These are phyloP conservation scores for Coemansia pectinata DNA, from an alignment of 192 early-diverging fungal genomes.

Conservation along the genomic window DNA sequence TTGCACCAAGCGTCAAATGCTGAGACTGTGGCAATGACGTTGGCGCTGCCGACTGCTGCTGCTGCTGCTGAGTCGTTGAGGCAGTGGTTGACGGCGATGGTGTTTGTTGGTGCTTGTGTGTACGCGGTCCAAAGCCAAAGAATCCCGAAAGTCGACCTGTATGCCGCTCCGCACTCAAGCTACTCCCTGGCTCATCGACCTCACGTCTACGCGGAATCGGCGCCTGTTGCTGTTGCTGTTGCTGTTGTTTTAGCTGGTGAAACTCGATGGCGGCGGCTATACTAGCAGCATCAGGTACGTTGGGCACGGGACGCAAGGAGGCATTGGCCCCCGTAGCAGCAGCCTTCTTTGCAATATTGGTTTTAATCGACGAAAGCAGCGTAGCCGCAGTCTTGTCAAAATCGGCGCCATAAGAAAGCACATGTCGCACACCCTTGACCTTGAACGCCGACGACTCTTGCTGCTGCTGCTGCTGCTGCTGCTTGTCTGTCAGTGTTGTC, in stretches of 20 bases:
- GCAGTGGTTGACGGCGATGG: not conserved
- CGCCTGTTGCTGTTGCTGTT: not conserved
- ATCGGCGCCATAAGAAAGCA: slow-evolving; percentile 43
- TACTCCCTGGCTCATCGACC: not conserved
- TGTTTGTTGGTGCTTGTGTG: not conserved
- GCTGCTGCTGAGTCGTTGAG: slow-evolving; percentile 4
- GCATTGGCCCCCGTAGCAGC: slow-evolving; percentile 7
- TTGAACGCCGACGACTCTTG: slow-evolving; percentile 33
- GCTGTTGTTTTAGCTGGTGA: slow-evolving; percentile 45
- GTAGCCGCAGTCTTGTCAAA: slow-evolving; percentile 53
- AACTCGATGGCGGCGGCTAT: slow-evolving; percentile 51
- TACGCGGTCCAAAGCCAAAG: slow-evolving; percentile 47
- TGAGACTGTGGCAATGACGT: not conserved
- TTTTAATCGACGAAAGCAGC: slow-evolving; percentile 51
- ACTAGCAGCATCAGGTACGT: slow-evolving; percentile 14
- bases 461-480: slow-evolving; percentile 4
- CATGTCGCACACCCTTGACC: slow-evolving; percentile 52
- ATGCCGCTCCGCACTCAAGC: slow-evolving; percentile 3
- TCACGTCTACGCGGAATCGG: not conserved
- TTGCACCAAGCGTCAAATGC: not conserved
- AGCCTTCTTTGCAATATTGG: slow-evolving; percentile 38
- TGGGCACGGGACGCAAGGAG: slow-evolving; percentile 15
- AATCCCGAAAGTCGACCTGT: slow-evolving; percentile 46
- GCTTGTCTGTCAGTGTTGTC: slow-evolving; percentile 4
- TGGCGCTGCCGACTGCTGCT: not conserved